Percentiles rank a stretch among this genome's conserved stretches.
Evolutionary conservation across 108 stramenopile species (phyloP).

Genomic region (Bacterosira constricta): DNA sequence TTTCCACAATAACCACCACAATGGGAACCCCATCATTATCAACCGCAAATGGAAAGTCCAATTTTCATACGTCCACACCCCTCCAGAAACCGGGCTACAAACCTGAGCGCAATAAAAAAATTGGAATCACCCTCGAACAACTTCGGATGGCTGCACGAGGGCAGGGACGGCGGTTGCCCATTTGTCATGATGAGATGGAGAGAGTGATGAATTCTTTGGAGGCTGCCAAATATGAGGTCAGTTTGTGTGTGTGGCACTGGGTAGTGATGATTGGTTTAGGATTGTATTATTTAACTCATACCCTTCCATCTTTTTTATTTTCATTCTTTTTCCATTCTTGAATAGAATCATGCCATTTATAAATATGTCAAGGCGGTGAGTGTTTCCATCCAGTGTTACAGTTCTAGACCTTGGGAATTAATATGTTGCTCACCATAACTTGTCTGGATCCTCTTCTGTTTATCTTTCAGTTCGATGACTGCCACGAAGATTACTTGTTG

Average conservation of each 20-base stretch:
- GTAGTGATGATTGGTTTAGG: not conserved
- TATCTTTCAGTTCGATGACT: constrained; percentile 25
- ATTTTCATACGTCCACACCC: constrained; percentile 9
- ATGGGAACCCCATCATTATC: not conserved
- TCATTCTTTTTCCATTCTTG: not conserved
- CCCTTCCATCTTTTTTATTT: not conserved
- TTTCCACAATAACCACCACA: not conserved
- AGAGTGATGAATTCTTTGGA: constrained; percentile 75
- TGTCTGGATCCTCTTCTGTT: not conserved
- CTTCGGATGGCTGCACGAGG: constrained; percentile 76
- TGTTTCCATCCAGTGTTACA: constrained; percentile 46
- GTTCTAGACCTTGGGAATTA: no score
- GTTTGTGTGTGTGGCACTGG: not conserved
- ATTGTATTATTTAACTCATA: not conserved
- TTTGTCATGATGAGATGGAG: constrained; percentile 73
- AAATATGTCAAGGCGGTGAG: constrained; percentile 81
- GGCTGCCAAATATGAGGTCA: constrained; percentile 64
- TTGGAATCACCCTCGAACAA: constrained; percentile 76
- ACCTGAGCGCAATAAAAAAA: constrained; percentile 40
- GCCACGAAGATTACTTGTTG: constrained; percentile 36
- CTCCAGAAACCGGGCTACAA: constrained; percentile 12
- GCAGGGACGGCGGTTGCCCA: constrained; percentile 30
- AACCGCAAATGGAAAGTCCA: not conserved
- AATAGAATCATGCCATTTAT: constrained; percentile 64
- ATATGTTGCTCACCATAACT: no score